Conservation (phyloP, 371 early-diverging fungal species). For the Paramicrosporidium saccamoebae region DNA sequence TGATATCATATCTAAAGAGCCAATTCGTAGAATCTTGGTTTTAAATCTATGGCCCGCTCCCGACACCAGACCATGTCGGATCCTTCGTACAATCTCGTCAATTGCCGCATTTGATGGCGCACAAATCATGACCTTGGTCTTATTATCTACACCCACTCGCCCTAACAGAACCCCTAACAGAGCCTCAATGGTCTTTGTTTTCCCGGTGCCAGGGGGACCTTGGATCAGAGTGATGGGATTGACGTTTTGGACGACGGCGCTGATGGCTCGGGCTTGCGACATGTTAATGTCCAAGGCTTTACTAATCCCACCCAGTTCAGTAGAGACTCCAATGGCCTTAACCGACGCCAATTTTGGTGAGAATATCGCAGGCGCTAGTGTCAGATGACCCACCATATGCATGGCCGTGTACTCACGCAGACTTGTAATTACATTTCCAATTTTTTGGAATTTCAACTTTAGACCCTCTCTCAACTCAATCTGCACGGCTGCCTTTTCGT, state of each 20-base stretch:
- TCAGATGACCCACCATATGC: conserved; percentile 13
- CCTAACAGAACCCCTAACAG: conserved; percentile 28
- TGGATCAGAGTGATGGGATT: conserved; percentile 64
- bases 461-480: conserved; percentile 4
- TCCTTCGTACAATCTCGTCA: conserved; percentile 69
- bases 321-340: conserved; percentile 4
- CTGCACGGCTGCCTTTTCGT: conserved; percentile 2
- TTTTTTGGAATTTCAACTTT: conserved; percentile 8
- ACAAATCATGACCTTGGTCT: conserved; percentile 41
- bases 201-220: conserved; percentile 68
- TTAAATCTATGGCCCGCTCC: conserved; percentile 10
- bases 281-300: conserved; percentile 31
- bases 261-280: conserved; percentile 61
- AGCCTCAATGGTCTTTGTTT: conserved; percentile 65
- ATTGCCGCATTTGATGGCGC: conserved; percentile 93
- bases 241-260: conserved; percentile 17
- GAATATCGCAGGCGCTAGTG: conserved; percentile 21
- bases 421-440: conserved; percentile 20
- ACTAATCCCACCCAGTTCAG: conserved; percentile 13
- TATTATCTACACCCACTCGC: conserved; percentile 3
- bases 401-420: conserved; percentile 58
- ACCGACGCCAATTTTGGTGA: conserved; percentile 8
- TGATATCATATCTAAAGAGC: conserved; percentile 31
- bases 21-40: conserved; percentile 51
- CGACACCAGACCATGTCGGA: conserved; percentile 23